Percentiles rank a stretch among this genome's conserved stretches.
Evolutionary conservation across 495 filamentous ascomycete species (phyloP).

Genomic region (Aspergillus ostianus): DNA sequence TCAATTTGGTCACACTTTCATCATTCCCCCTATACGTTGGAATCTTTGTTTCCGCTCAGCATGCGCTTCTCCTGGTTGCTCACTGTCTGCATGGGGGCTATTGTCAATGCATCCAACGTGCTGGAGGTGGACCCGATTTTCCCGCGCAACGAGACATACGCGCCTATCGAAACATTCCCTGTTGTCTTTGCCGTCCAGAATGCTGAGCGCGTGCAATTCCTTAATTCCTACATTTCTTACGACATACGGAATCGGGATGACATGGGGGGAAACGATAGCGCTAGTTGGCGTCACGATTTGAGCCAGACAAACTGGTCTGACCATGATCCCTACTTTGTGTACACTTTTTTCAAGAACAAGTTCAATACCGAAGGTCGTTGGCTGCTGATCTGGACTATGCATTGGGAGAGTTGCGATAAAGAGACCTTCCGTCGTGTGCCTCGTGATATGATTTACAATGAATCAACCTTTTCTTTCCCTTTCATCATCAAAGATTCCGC

Average conservation of each 20-base stretch:
- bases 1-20: no score
- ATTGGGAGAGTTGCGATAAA: not conserved
- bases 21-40: no score
- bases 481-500: constrained; percentile 25
- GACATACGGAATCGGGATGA: constrained; percentile 8
- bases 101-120: no score
- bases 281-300: constrained; percentile 1
- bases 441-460: constrained; percentile 1
- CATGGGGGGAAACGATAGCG: not conserved
- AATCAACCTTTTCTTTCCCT: not conserved
- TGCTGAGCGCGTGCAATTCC: constrained; percentile 18
- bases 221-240: constrained; percentile 16
- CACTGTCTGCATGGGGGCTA: no score
- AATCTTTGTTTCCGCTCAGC: no score
- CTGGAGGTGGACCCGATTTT: constrained; percentile 39
- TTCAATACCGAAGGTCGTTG: constrained; percentile 16
- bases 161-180: constrained; percentile 31
- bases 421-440: not conserved
- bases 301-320: constrained; percentile 15
- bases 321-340: constrained; percentile 24
- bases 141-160: constrained; percentile 42
- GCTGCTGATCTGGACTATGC: constrained; percentile 20
- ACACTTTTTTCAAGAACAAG: not conserved
- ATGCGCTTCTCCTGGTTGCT: no score
- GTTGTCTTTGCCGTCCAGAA: constrained; percentile 41